Base-by-base conservation (phyloP, 164 flowering plant genomes). In the Akebia trifoliata region DNA sequence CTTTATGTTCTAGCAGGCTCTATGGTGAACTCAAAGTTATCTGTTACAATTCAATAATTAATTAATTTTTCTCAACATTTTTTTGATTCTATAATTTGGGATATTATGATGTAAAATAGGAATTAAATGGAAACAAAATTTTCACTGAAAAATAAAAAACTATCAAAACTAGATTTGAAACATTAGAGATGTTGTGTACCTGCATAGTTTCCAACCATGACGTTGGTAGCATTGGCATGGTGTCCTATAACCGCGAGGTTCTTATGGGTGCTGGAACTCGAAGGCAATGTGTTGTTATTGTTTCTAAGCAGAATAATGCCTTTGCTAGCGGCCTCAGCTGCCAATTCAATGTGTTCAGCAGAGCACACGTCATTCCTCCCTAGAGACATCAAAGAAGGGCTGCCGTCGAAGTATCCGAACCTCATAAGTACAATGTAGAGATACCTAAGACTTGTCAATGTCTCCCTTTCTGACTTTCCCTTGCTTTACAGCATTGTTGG, bases 251-350 rank as follows among this genome's bases (percentile, higher is more conserved):
- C 59, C 9, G 79, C 78, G 1, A 79, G 20, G 0, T 59, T 64
- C 10, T 50, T 51, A 17, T 56, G n/a, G 6, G 42, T 42, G 14
- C 36, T 1, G 22, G 53, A 47, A 17, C 53, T 42, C 14, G 76
- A 45, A 18, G 83, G 82, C 8, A 74, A 66, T 21, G 67, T 52
- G 1, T 39, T 43, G 0, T 48, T 39, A 1, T 60, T 17, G 54
- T 82, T 82, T 51, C 76, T 77, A 4, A 81, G 67, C 15, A 79
- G 66, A 15, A 81, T 84, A 29, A 79, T 79, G 24, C 86, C 77
- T 28, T 72, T 51, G 54, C 78, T 59, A 9, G 86, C 81, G 17
- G 78, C 82, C 50, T 81, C 78, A 0, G 67, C 60, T 22, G 86
- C 83, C 9, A 79, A 55, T 8, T 69, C 66, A 12, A 61, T 69